phyloP scores from a whole-genome alignment of 1,284 basidiomycete genomes.

The Meira miltonrushii region DNA sequence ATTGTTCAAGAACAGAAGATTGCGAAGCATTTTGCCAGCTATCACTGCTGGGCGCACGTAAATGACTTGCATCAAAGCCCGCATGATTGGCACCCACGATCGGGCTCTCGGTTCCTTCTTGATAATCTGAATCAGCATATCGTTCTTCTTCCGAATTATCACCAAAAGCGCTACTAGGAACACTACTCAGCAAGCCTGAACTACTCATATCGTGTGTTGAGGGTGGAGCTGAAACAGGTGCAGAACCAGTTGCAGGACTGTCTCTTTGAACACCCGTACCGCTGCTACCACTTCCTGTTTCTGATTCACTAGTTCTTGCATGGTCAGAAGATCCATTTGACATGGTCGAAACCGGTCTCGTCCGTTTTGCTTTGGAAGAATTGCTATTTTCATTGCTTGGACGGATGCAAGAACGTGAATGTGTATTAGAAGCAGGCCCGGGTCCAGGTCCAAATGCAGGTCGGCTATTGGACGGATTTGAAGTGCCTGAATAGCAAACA shows the following conservation, averaged over 20 bases:
- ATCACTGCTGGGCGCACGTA: too few species aligned
- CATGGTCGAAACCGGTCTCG: background rate
- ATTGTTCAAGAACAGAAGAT: too few species aligned
- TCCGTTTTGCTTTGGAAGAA: conserved; percentile 8
- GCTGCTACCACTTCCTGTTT: background rate
- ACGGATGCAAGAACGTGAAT: conserved; percentile 25
- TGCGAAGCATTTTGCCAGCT: too few species aligned
- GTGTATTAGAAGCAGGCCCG: conserved; percentile 28
- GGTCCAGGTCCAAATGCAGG: conserved; percentile 27
- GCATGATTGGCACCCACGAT: too few species aligned
- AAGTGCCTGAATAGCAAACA: background rate
- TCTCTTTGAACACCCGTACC: background rate
- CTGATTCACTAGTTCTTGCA: background rate
- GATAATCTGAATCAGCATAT: background rate
- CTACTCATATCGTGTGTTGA: conserved; percentile 7
- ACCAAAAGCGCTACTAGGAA: conserved; percentile 26
- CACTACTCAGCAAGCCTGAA: conserved; percentile 34
- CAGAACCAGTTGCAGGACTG: background rate
- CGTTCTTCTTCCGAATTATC: conserved; percentile 6
- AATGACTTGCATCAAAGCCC: too few species aligned
- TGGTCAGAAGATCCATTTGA: conserved; percentile 2
- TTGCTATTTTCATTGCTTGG: background rate
- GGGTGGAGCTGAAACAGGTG: conserved; percentile 2
- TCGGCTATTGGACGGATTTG: conserved; percentile 1
- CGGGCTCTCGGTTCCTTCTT: too few species aligned